Percentiles rank a stretch among this genome's conserved stretches.
Evolutionary conservation across 495 filamentous ascomycete species (phyloP).

Genomic region (Neurospora sp.): DNA sequence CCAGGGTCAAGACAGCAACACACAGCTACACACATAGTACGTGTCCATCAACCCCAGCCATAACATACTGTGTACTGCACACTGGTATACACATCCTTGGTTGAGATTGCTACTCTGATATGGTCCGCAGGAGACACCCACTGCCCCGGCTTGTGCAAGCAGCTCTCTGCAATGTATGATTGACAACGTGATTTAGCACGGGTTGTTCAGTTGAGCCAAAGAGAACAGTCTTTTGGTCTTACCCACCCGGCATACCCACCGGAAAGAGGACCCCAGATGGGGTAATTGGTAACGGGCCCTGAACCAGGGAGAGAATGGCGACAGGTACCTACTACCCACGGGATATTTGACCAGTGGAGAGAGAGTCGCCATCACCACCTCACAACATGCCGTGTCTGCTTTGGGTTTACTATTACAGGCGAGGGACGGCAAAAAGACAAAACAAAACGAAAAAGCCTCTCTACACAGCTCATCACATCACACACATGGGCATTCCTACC

Average conservation of each 20-base stretch:
- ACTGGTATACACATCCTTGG: neutral
- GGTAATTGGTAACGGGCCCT: neutral
- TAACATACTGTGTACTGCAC: neutral
- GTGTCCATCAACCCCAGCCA: neutral
- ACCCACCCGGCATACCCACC: neutral
- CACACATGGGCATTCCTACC: neutral
- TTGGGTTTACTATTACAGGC: neutral
- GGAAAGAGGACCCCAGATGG: neutral
- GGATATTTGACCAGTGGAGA: neutral
- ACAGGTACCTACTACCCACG: neutral
- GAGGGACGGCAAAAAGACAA: neutral
- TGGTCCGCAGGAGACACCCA: neutral
- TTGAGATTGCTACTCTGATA: neutral
- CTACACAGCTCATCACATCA: neutral
- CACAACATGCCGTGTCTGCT: neutral
- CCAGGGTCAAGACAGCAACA: constrained; percentile 1
- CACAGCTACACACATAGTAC: neutral
- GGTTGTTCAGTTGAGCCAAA: neutral
- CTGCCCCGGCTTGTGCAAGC: neutral
- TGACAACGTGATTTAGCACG: neutral
- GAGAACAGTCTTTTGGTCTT: neutral
- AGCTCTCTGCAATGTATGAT: neutral
- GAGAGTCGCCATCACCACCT: neutral
- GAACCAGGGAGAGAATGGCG: neutral
- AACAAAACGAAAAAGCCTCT: neutral